Conservation (phyloP, 2,329 filamentous ascomycete genomes). For the Colletotrichum graminicola region DNA sequence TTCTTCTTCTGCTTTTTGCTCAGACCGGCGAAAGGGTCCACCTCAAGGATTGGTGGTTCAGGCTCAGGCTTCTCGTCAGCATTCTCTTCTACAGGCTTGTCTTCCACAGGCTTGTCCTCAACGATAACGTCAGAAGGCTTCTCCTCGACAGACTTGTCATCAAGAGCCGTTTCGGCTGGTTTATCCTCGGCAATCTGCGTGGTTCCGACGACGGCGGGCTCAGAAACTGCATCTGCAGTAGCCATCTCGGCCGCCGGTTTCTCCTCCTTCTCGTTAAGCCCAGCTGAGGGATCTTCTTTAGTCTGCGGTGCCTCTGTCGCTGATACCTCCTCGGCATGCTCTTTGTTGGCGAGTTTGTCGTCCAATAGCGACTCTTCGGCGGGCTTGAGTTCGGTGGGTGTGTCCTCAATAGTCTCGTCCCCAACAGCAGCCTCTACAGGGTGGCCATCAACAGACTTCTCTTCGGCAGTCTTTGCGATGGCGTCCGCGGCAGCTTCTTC, state of each 20-base stretch:
- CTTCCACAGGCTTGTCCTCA: neutral
- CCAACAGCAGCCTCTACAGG: neutral
- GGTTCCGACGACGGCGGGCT: neutral
- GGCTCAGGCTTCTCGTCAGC: neutral
- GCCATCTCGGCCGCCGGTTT: neutral
- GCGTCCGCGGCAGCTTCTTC: slow-evolving; percentile 6
- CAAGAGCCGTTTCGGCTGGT: no score
- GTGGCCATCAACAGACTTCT: neutral
- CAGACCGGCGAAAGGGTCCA: slow-evolving; percentile 15
- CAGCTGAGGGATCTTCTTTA: slow-evolving; percentile 40
- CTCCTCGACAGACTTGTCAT: neutral
- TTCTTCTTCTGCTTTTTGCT: slow-evolving; percentile 39
- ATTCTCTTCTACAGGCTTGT: slow-evolving; percentile 29
- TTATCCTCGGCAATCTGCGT: neutral
- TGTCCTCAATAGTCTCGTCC: neutral
- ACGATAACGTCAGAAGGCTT: neutral
- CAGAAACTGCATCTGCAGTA: neutral
- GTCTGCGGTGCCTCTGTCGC: slow-evolving; percentile 34
- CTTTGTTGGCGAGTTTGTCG: neutral
- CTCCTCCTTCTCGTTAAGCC: slow-evolving; percentile 1
- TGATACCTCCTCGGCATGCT: slow-evolving; percentile 21
- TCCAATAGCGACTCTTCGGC: neutral
- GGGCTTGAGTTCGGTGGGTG: neutral
- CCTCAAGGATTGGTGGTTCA: neutral
- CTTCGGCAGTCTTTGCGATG: neutral